These are phyloP conservation scores for Colletotrichum sp. DNA, from an alignment of 2,329 filamentous ascomycete species.

Conservation along the genomic window DNA sequence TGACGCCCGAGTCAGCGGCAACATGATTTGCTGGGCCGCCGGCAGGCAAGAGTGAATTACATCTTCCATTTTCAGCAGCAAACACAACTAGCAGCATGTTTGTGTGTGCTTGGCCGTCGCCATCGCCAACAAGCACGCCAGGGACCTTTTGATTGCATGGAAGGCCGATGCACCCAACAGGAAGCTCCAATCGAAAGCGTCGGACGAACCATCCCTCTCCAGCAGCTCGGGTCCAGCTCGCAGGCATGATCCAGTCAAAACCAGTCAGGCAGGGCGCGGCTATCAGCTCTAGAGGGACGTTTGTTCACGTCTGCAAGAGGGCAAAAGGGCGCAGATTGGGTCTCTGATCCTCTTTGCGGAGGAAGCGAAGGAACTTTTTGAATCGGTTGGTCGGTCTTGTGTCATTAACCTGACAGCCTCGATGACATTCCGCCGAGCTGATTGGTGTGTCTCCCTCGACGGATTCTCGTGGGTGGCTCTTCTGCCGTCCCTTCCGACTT, in stretches of 20 bases:
- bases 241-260: neutral
- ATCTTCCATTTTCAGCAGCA: neutral
- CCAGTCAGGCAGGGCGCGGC: neutral
- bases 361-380: constrained; percentile 14
- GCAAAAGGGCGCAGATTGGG: neutral
- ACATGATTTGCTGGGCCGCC: neutral
- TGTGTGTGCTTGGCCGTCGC: neutral
- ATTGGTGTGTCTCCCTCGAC: neutral
- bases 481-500: constrained; percentile 2
- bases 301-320: neutral
- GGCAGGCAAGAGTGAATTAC: neutral
- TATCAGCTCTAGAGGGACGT: neutral
- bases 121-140: neutral
- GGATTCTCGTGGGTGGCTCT: constrained; percentile 1
- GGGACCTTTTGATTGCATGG: constrained; percentile 5
- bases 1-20: neutral
- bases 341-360: neutral
- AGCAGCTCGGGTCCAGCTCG: neutral
- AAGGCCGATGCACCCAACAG: neutral
- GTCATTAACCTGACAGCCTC: constrained; percentile 9
- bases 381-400: neutral
- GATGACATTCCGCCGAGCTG: neutral
- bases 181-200: neutral
- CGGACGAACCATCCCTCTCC: neutral
- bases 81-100: neutral